Percentiles rank a stretch among this genome's conserved stretches.
Evolutionary conservation across 305 asterid species (phyloP).

Genomic region (Euphrasia arctica): DNA sequence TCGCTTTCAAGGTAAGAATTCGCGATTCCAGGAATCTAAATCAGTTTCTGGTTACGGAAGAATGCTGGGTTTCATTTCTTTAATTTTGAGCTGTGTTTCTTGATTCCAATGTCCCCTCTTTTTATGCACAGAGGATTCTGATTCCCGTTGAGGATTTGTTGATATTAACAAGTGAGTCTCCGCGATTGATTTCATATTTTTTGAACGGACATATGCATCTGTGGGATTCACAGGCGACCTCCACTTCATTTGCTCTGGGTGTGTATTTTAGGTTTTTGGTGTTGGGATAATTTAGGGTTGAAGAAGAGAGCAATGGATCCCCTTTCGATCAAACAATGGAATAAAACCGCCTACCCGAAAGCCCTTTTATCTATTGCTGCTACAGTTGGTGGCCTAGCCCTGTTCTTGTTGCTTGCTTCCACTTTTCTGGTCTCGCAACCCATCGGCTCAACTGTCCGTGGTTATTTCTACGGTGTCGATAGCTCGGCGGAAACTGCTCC

Average conservation of each 20-base stretch:
- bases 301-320: conserved; percentile 41
- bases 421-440: conserved; percentile 60
- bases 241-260: background rate
- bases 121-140: conserved; percentile 13
- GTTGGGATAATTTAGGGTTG: conserved; percentile 27
- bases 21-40: background rate
- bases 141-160: conserved; percentile 4
- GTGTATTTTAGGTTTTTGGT: conserved; percentile 4
- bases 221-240: background rate
- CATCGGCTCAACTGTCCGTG: conserved; percentile 48
- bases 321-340: conserved; percentile 41
- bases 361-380: conserved; percentile 52
- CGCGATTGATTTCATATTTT: conserved; percentile 21
- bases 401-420: conserved; percentile 67
- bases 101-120: background rate
- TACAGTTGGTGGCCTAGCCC: conserved; percentile 64
- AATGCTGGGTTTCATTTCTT: background rate
- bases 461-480: conserved; percentile 46
- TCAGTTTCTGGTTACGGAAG: conserved; percentile 9
- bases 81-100: background rate
- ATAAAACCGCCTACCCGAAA: conserved; percentile 48
- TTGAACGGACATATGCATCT: background rate
- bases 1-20: conserved; percentile 26
- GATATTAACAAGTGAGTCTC: background rate
- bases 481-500: conserved; percentile 18